Evolutionary conservation across 192 early-diverging fungal genomes (phyloP), one percentile per base, ranked within the genome.

Genomic region (Glomus cerebriforme): DNA sequence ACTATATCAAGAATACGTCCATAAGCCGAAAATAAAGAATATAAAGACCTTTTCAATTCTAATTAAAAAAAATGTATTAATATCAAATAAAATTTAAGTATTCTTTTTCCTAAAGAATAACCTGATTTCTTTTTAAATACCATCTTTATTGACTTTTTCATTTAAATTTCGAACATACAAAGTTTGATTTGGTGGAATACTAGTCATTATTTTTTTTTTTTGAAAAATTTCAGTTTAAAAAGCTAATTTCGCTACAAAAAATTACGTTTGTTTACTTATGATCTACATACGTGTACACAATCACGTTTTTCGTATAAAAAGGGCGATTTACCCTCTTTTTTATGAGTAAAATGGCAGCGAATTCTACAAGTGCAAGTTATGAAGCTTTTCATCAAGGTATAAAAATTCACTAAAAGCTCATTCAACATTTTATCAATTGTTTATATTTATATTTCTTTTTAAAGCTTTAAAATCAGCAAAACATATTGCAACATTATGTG

Each of bases 1-100:
- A 96, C 95, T 26, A 99, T 91, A 82, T 96, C 96, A 26, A 97
- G 79, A 34, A 99, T 88, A 66, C 88, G 85, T 15, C 97, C 98
- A 81, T 95, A 96, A 4, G 93, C 86, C 19, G 94, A 90, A 82
- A 98, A 99, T 34, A 97, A 85, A 62, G 88, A 83, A 86, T 96
- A 96, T n/a, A 96, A 84, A 22, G 88, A 88, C 43, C 82, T 79
- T 70, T 89, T 87, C 62, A 95, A 80, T 75, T 95, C 93, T 95
- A 64, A 59, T 5, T 22, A 49, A 6, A 3, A 58, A 35, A 26
- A n/a, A 8, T 22, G 58, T 27, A 47, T 54, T 59, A 45, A 68
- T 12, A 54, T 34, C n/a, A n/a, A n/a, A n/a, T n/a, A n/a, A n/a
- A n/a, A 24, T 60, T 39, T 17, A 19, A 12, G 8, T 7, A 45